phyloP scores from a whole-genome alignment of 2,329 filamentous ascomycete genomes.

The Venturiaceae sp. region DNA sequence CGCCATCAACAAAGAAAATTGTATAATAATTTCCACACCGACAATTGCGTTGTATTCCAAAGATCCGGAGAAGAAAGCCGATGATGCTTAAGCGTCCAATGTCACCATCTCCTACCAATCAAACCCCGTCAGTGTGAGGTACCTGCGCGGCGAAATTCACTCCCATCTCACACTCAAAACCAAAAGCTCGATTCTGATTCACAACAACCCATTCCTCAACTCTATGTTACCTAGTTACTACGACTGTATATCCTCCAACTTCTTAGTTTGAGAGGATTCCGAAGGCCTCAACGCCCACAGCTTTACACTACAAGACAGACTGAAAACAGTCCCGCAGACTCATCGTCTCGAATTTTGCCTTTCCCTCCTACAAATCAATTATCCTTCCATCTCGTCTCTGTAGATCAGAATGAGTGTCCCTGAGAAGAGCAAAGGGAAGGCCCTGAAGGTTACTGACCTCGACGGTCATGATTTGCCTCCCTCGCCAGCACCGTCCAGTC shows the following conservation, averaged over 20 bases:
- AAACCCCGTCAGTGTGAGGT: not conserved
- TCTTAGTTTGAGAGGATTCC: conserved; percentile 5
- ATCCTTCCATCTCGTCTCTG: not conserved
- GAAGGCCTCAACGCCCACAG: not conserved
- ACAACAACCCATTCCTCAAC: not conserved
- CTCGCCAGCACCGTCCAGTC: conserved; percentile 87
- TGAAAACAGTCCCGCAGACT: no score
- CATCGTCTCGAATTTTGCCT: not conserved
- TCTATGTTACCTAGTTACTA: conserved; percentile 5
- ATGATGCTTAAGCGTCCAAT: not conserved
- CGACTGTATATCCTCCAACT: conserved; percentile 8
- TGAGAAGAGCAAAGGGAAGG: conserved; percentile 2
- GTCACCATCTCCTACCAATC: not conserved
- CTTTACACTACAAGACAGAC: not conserved
- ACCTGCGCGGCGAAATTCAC: not conserved
- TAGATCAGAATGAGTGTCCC: not conserved
- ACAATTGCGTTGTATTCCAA: not conserved
- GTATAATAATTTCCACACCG: not conserved
- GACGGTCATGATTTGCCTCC: conserved; percentile 81
- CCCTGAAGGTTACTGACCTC: conserved; percentile 51
- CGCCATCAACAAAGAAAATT: no score
- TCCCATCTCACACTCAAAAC: not conserved
- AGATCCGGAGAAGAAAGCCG: not conserved
- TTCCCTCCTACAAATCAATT: not conserved
- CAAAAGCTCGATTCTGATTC: not conserved